These are phyloP conservation scores for Purshia tridentata DNA, from an alignment of 306 rosid genomes.

Conservation along the genomic window DNA sequence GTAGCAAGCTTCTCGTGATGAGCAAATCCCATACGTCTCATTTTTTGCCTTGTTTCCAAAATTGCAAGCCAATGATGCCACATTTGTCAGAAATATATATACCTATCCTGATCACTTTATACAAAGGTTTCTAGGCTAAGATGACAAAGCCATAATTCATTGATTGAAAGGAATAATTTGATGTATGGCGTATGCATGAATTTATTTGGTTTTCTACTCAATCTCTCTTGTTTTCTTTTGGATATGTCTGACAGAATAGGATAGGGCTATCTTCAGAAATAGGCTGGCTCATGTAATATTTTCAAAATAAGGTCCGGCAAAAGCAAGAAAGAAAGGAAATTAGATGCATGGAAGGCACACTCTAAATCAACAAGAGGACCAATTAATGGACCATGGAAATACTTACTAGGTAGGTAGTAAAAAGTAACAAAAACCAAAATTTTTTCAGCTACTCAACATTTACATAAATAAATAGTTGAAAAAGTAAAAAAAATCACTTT, in stretches of 20 bases:
- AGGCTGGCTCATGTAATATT: too few relatives aligned
- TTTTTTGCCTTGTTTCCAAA: background rate
- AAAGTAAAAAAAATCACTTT: too few relatives aligned
- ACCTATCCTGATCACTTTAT: background rate
- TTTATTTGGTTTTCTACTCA: background rate
- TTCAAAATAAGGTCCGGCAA: too few relatives aligned
- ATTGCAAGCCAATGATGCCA: slow-evolving; percentile 1
- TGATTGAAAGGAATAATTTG: background rate
- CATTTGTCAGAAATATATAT: background rate
- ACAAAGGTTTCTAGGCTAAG: background rate
- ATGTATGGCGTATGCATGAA: background rate
- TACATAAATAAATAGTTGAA: too few relatives aligned
- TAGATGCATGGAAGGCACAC: too few relatives aligned
- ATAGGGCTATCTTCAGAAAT: too few relatives aligned
- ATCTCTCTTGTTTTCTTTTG: background rate
- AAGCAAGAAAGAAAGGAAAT: too few relatives aligned
- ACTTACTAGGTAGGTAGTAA: too few relatives aligned
- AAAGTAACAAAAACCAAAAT: too few relatives aligned
- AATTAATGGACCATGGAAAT: too few relatives aligned
- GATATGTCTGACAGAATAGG: slow-evolving; percentile 15
- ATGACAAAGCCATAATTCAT: background rate
- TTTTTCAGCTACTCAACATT: too few relatives aligned
- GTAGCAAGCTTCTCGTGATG: background rate
- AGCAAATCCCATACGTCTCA: slow-evolving; percentile 4
- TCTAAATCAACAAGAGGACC: too few relatives aligned